These are phyloP conservation scores for Eimeria acervulina DNA, from an alignment of 169 alveolate genomes.

Conservation along the genomic window DNA sequence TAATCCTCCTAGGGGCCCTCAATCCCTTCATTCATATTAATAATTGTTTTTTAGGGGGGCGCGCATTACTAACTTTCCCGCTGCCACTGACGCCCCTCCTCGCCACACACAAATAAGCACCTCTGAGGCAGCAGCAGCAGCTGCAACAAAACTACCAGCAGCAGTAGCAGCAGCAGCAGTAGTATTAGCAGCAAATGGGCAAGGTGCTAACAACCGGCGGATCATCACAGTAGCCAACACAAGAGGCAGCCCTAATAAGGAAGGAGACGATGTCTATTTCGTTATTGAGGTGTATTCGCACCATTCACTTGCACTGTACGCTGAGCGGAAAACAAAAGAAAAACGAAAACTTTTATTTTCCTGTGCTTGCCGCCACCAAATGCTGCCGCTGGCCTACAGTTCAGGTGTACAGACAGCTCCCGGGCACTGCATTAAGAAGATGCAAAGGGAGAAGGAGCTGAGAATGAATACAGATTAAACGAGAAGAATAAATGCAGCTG, in stretches of 20 bases:
- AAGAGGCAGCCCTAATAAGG: too few species aligned
- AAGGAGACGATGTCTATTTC: not conserved
- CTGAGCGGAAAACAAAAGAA: too few species aligned
- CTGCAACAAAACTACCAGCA: not conserved
- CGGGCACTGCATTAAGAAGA: not conserved
- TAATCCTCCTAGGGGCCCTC: too few species aligned
- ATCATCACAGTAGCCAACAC: not conserved
- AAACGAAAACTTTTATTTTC: not conserved
- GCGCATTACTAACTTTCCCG: too few species aligned
- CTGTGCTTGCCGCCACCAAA: not conserved
- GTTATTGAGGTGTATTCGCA: not conserved
- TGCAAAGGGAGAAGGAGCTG: not conserved
- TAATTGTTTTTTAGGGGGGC: too few species aligned
- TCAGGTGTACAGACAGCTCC: not conserved
- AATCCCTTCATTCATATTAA: too few species aligned
- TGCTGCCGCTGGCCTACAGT: not conserved
- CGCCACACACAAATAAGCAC: too few species aligned
- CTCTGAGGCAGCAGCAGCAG: not conserved
- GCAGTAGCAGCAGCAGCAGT: not conserved
- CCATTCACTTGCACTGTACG: too few species aligned
- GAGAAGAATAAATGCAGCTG: not conserved
- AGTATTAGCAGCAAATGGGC: too few species aligned
- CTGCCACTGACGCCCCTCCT: too few species aligned
- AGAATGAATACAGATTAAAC: not conserved
- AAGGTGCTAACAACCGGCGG: too few species aligned